Evolutionary conservation across 2,329 filamentous ascomycete genomes (phyloP), one percentile per base, ranked within the genome.

Genomic region (Aspergillus flavus): DNA sequence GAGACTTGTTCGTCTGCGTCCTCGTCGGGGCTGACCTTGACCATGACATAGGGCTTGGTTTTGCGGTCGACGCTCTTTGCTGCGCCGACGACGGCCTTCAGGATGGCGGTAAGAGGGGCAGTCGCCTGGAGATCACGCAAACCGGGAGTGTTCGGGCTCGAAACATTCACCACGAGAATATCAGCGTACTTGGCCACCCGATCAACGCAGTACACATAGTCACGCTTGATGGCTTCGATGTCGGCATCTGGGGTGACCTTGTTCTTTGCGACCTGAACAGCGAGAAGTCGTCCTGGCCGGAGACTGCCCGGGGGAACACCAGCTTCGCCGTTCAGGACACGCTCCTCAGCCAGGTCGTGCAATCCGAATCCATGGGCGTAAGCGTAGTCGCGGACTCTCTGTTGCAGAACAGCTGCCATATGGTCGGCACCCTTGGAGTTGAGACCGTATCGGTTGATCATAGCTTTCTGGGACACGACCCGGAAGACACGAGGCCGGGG

Each of bases 21-120:
- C 80, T 98, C 95, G 71, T 99, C 95, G 0, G 95, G 95, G 63
- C 92, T 96, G 23, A 99, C 94, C 82, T 99, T 99, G 72, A 99
- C 95, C 92, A 99, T 97, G 62, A 99, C 92, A 62, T 84, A 88
- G 0, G 92, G 92, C 73, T 90, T 91, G 0, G 84, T 87, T 75
- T 87, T 90, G 68, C 94, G 85, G 32, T 91, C 84, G 14, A 90
- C 85, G 66, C 83, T 82, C 69, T 86, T 82, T 0, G 93, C 93
- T 61, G 94, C 91, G 19, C 87, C 83, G 1, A 98, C 94, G 0
- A 98, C 94, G 0, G 92, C 91, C 11, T 84, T 86, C 46, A 99
- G 81, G 54, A 99, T 90, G 48, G 87, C 83, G 2, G 93, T 94
- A 61, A 99, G 81, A 1, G 94, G 94, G 68, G 91, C 93, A 0